phyloP scores from a whole-genome alignment of 441 rosid genomes.

The Pelargonium hybrid region DNA sequence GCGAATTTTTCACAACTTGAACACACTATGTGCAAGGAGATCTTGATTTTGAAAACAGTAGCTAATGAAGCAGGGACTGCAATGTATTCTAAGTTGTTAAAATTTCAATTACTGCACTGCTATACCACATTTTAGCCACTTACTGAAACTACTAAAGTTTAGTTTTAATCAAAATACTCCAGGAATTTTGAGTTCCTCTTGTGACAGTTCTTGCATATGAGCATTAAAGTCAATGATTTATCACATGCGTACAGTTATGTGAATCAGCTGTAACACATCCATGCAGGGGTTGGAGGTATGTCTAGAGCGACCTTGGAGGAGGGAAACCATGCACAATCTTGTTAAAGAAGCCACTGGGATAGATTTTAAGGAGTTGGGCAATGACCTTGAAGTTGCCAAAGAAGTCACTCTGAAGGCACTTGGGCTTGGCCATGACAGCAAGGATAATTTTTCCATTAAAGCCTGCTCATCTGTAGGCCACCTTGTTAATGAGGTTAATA shows the following conservation, averaged over 20 bases:
- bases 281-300: slow-evolving; percentile 70
- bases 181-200: background rate
- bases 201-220: background rate
- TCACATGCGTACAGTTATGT: background rate
- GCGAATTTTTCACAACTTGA: too few species aligned
- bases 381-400: slow-evolving; percentile 54
- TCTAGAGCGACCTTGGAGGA: slow-evolving; percentile 86
- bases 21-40: background rate
- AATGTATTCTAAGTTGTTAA: background rate
- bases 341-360: slow-evolving; percentile 71
- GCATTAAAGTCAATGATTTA: background rate
- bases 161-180: background rate
- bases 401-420: slow-evolving; percentile 47
- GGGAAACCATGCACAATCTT: slow-evolving; percentile 93
- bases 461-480: slow-evolving; percentile 69
- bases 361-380: slow-evolving; percentile 46
- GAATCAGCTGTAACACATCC: slow-evolving; percentile 17
- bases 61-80: background rate
- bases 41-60: background rate
- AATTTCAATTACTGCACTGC: background rate
- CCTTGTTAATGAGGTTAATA: slow-evolving; percentile 71
- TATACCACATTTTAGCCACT: background rate
- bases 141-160: background rate
- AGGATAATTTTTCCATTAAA: slow-evolving; percentile 59
- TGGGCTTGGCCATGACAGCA: slow-evolving; percentile 44